Percentiles rank a stretch among this genome's conserved stretches.
phyloP scores from a whole-genome alignment of 352 stramenopile genomes.

The Phytophthora niederhauseri region DNA sequence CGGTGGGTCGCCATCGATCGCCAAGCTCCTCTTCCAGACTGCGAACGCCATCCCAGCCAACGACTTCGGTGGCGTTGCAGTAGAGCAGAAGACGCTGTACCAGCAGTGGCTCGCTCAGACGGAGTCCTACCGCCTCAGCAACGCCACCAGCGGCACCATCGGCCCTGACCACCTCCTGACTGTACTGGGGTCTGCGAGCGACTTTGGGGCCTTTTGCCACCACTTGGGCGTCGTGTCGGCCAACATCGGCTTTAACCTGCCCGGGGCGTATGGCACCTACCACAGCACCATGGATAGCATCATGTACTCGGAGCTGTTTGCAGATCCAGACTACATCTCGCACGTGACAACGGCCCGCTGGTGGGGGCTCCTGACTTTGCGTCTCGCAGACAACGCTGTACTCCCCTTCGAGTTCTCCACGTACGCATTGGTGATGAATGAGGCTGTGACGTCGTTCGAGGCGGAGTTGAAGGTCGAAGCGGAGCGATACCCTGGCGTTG shows the following conservation, averaged over 20 bases:
- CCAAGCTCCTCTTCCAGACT: constrained; percentile 56
- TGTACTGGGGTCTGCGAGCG: constrained; percentile 59
- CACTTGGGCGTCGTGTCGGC: constrained; percentile 79
- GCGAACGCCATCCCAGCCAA: constrained; percentile 64
- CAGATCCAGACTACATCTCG: constrained; percentile 54
- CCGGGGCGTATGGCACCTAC: constrained; percentile 66
- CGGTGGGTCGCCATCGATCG: constrained; percentile 71
- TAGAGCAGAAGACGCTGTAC: constrained; percentile 38
- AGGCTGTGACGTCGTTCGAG: constrained; percentile 39
- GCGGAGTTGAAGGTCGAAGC: constrained; percentile 18
- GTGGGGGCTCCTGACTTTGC: constrained; percentile 58
- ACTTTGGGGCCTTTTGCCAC: constrained; percentile 82
- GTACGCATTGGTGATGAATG: constrained; percentile 57
- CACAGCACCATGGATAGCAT: constrained; percentile 89
- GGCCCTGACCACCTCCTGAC: constrained; percentile 47
- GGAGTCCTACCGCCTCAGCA: constrained; percentile 30
- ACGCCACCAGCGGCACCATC: constrained; percentile 31
- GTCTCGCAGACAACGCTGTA: constrained; percentile 49
- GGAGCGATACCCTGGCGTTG: constrained; percentile 20
- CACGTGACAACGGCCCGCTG: constrained; percentile 51
- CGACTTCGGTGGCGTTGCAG: constrained; percentile 34
- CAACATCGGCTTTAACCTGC: constrained; percentile 60
- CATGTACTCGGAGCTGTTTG: constrained; percentile 63
- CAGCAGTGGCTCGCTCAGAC: constrained; percentile 45
- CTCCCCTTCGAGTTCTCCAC: constrained; percentile 68